These are phyloP conservation scores for Salvia splendens DNA, from an alignment of 257 asterid genomes.

Conservation along the genomic window DNA sequence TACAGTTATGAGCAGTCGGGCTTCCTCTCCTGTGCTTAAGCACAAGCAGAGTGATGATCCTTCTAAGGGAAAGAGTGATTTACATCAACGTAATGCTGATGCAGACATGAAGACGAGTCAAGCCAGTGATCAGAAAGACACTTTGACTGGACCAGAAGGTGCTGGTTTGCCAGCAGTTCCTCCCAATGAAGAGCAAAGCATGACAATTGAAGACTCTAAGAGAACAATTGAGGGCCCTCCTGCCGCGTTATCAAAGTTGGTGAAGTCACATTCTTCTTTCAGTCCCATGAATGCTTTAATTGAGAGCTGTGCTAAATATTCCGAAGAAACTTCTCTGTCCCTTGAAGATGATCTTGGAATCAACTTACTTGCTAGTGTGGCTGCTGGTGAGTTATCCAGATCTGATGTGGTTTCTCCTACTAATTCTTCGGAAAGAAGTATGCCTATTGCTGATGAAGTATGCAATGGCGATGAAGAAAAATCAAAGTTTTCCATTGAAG, in stretches of 20 bases:
- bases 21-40: constrained; percentile 54
- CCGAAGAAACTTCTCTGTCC: constrained; percentile 63
- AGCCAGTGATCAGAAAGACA: not conserved
- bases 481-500: constrained; percentile 44
- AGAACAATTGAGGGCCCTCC: not conserved
- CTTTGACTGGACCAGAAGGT: not conserved
- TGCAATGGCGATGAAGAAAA: constrained; percentile 51
- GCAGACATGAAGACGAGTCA: constrained; percentile 33
- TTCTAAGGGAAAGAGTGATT: constrained; percentile 47
- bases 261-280: constrained; percentile 58
- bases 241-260: constrained; percentile 25
- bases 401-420: constrained; percentile 57
- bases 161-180: not conserved
- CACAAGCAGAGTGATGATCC: constrained; percentile 45
- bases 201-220: not conserved
- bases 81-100: constrained; percentile 33
- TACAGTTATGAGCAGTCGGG: constrained; percentile 47
- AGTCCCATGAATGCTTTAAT: constrained; percentile 90
- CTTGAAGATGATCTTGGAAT: constrained; percentile 82
- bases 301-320: constrained; percentile 83
- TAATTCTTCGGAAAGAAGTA: constrained; percentile 53
- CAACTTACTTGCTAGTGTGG: constrained; percentile 97
- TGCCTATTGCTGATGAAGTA: constrained; percentile 46
- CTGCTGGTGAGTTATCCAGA: constrained; percentile 77
- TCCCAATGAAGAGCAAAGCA: not conserved